These are phyloP conservation scores for Fistulifera pelliculosa DNA, from an alignment of 108 stramenopile species.

Conservation along the genomic window DNA sequence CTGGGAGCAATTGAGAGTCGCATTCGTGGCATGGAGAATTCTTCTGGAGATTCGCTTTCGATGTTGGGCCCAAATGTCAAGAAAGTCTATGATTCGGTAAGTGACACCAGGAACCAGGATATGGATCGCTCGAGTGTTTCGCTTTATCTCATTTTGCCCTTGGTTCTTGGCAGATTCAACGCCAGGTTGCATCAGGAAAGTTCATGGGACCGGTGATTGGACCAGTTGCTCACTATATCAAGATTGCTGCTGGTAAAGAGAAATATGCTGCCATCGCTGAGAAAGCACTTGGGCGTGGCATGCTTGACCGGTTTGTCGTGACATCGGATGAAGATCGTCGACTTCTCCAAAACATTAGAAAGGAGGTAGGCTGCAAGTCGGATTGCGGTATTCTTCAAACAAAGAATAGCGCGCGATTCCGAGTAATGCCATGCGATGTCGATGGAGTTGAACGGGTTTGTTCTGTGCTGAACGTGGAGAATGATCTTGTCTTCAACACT, in stretches of 20 bases:
- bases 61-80: conserved; percentile 54
- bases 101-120: too few relatives aligned
- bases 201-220: conserved; percentile 66
- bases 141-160: background rate
- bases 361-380: conserved; percentile 40
- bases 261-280: conserved; percentile 65
- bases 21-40: conserved; percentile 33
- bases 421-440: conserved; percentile 42
- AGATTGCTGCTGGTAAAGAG: conserved; percentile 73
- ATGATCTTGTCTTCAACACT: conserved; percentile 75
- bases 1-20: conserved; percentile 29
- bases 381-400: conserved; percentile 60
- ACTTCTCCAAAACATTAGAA: conserved; percentile 41
- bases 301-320: conserved; percentile 66
- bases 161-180: background rate
- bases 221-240: conserved; percentile 70
- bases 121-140: too few relatives aligned
- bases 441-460: conserved; percentile 65
- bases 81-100: conserved; percentile 23
- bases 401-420: conserved; percentile 28
- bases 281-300: conserved; percentile 35
- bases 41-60: conserved; percentile 40
- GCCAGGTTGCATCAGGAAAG: conserved; percentile 23
- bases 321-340: conserved; percentile 54
- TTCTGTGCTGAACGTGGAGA: conserved; percentile 42